Evolutionary conservation across 768 basidiomycete genomes (phyloP).

Genomic region (Lepiota venenata): DNA sequence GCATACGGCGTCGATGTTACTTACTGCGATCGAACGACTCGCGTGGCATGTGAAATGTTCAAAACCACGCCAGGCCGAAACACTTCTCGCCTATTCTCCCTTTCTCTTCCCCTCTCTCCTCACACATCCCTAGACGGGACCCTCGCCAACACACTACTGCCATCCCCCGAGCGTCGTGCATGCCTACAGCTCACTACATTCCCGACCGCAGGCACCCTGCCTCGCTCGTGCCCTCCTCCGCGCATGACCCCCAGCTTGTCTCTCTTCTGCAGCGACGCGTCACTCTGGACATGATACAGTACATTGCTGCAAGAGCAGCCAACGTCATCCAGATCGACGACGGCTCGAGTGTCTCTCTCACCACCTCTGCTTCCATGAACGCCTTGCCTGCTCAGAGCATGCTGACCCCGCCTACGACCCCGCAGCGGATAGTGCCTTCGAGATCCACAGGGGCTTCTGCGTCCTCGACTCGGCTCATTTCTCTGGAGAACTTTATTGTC

Average conservation of each 20-base stretch:
- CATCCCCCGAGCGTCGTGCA: background rate
- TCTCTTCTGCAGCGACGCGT: slow-evolving; percentile 77
- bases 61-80: slow-evolving; percentile 14
- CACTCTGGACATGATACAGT: slow-evolving; percentile 79
- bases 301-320: slow-evolving; percentile 76
- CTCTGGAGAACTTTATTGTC: slow-evolving; percentile 81
- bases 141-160: slow-evolving; percentile 27
- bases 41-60: slow-evolving; percentile 11
- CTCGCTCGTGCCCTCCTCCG: slow-evolving; percentile 72
- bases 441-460: background rate
- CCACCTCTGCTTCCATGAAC: background rate
- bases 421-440: background rate
- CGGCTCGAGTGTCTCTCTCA: slow-evolving; percentile 16
- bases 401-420: slow-evolving; percentile 56
- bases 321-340: slow-evolving; percentile 72
- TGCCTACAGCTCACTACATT: slow-evolving; percentile 2
- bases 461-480: slow-evolving; percentile 33
- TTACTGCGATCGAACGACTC: background rate
- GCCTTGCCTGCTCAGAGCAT: slow-evolving; percentile 27
- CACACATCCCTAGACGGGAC: slow-evolving; percentile 40
- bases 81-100: slow-evolving; percentile 13
- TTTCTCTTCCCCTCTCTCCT: slow-evolving; percentile 22
- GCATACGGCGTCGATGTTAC: no score
- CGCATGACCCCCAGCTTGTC: slow-evolving; percentile 80
- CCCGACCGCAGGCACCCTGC: slow-evolving; percentile 56